Base-by-base conservation (phyloP, 768 basidiomycete species). In the Stropharia rugosoannulata region DNA sequence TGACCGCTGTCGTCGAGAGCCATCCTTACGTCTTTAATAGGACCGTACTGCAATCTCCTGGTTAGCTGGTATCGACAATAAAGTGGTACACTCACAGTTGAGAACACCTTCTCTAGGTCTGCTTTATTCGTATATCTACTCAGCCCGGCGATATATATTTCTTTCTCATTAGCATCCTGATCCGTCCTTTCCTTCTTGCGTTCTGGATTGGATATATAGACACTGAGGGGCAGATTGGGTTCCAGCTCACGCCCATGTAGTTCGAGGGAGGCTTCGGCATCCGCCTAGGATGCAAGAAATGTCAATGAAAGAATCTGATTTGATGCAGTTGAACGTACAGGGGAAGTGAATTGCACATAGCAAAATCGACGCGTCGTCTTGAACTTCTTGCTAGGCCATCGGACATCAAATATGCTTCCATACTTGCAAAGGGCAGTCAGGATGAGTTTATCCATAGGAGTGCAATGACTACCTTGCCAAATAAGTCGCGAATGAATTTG, bases 301-400 rank as follows among this genome's bases (percentile, higher is more conserved):
- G 43, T 49, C 4, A 51, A 10, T 9, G n/a, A 39, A 27, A 13
- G 19, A 5, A 36, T 37, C 12, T 19, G 8, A 9, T 22, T 32
- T 12, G 15, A 55, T 35, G 43, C 11, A 32, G 6, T 27, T 41
- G n/a, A 7, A 75, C 89, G 49, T 54, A 93, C 95, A 0, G 93
- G 91, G 16, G 85, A 85, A 1, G 87, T 87, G 66, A 84, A 98
- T 59, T 98, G 97, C 1, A 99, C 78, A 68, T 98, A 99, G 65
- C 93, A 95, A 70, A 99, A 98, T 41, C 97, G 81, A 36, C 97
- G 77, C 2, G 90, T 89, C 54, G 75, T 85, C 71, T 95, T 96
- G 79, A 93, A 95, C 67, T 97, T 97, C 67, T 95, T 95, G 72
- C 93, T 95, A 5, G 97, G 97, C 96, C 96, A 98, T 32, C 97